phyloP scores from a whole-genome alignment of 495 filamentous ascomycete species.

The Lasiosphaeriaceae sp. region DNA sequence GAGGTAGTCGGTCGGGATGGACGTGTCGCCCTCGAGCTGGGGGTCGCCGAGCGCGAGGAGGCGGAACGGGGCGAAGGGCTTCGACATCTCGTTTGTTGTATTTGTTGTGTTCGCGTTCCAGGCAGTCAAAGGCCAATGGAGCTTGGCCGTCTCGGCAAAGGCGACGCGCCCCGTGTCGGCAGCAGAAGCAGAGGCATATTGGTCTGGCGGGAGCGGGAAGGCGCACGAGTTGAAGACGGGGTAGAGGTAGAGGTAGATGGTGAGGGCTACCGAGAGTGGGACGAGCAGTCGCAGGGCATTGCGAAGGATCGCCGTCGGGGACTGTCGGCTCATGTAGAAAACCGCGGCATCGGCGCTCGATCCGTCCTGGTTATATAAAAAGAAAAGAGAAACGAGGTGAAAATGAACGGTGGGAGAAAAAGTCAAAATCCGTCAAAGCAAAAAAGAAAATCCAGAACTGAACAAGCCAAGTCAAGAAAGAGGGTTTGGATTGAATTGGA shows the following conservation, averaged over 20 bases:
- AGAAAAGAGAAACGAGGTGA: no score
- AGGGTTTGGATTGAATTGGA: no score
- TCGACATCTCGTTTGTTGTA: slow-evolving; percentile 16
- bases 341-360: slow-evolving; percentile 29
- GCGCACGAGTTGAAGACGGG: slow-evolving; percentile 77
- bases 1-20: slow-evolving; percentile 60
- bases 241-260: slow-evolving; percentile 83
- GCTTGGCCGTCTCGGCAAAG: slow-evolving; percentile 44
- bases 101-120: neutral
- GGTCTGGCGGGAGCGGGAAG: slow-evolving; percentile 60
- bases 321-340: slow-evolving; percentile 44
- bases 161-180: slow-evolving; percentile 30
- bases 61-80: slow-evolving; percentile 66
- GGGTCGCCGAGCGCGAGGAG: slow-evolving; percentile 90
- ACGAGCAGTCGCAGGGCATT: slow-evolving; percentile 61
- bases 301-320: slow-evolving; percentile 55
- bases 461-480: no score
- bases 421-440: no score
- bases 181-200: slow-evolving; percentile 8
- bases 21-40: slow-evolving; percentile 90
- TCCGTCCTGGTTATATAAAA: no score
- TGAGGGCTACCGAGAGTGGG: slow-evolving; percentile 64
- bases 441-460: no score
- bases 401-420: no score
- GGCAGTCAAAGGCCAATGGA: slow-evolving; percentile 35